Percentiles rank a stretch among this genome's conserved stretches.
These are phyloP conservation scores for Hypoxylon subgilvum DNA, from an alignment of 495 filamentous ascomycete genomes.

Conservation along the genomic window DNA sequence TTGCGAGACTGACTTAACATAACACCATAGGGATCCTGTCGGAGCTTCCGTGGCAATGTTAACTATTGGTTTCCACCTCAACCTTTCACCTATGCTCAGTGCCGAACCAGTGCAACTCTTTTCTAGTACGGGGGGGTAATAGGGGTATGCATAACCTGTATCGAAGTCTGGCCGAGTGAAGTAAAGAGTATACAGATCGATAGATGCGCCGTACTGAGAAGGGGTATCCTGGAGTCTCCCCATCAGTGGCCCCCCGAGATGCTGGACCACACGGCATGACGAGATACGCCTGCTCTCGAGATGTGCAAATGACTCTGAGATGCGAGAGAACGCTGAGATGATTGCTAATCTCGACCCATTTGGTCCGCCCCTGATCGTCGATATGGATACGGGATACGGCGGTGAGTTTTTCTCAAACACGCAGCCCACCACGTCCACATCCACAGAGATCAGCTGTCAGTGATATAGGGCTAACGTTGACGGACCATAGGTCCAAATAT, in stretches of 20 bases:
- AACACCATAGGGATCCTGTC: no score
- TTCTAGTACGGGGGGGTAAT: no score
- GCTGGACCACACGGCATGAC: conserved; percentile 1
- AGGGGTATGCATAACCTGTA: neutral
- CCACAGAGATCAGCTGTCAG: no score
- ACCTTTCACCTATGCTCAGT: no score
- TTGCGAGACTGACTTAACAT: no score
- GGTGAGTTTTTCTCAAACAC: no score
- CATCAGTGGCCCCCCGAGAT: neutral
- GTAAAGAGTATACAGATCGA: neutral
- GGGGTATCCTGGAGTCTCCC: neutral
- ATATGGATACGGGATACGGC: conserved; percentile 69
- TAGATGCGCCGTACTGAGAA: neutral
- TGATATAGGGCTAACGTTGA: no score
- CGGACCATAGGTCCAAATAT: conserved; percentile 57
- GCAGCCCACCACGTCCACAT: no score
- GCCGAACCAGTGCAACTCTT: no score
- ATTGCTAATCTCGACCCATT: conserved; percentile 66
- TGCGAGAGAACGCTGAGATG: conserved; percentile 69
- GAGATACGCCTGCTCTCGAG: conserved; percentile 2
- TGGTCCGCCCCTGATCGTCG: conserved; percentile 66
- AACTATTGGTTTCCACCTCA: no score
- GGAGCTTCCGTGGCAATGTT: no score
- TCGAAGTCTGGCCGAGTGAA: neutral
- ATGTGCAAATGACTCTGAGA: no score